A percentile compares a stretch with the other conserved stretches of the same genome.
These are phyloP conservation scores for Chytriomyces sp. DNA, from an alignment of 192 early-diverging fungal species.

Conservation along the genomic window DNA sequence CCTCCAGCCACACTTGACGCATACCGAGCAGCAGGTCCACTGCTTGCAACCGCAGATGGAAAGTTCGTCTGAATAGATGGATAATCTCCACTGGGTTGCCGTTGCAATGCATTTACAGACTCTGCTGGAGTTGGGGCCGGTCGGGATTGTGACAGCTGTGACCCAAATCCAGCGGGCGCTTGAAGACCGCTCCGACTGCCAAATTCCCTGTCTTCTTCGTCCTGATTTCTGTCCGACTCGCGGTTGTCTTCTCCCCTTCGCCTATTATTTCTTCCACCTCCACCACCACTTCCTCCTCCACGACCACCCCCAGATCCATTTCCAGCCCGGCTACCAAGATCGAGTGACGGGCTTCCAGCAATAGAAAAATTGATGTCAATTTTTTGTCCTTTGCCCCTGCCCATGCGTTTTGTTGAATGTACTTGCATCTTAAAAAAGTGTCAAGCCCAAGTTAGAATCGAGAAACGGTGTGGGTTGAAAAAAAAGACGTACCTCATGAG, in stretches of 20 bases:
- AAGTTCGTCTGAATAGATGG: neutral
- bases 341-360: conserved; percentile 42
- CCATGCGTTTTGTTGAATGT: conserved; percentile 35
- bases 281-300: neutral
- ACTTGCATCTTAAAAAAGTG: conserved; percentile 36
- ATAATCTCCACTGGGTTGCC: neutral
- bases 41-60: conserved; percentile 11
- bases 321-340: conserved; percentile 22
- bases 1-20: neutral
- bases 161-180: conserved; percentile 55
- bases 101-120: neutral
- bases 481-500: conserved; percentile 73
- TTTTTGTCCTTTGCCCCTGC: conserved; percentile 40
- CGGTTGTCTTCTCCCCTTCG: conserved; percentile 9
- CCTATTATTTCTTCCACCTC: neutral
- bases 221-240: neutral
- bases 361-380: conserved; percentile 51
- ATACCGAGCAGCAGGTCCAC: conserved; percentile 18
- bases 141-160: conserved; percentile 31
- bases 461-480: conserved; percentile 9
- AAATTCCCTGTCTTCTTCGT: conserved; percentile 15
- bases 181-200: conserved; percentile 28
- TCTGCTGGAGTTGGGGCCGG: conserved; percentile 22
- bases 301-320: conserved; percentile 15
- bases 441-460: conserved; percentile 12